phyloP scores from a whole-genome alignment of 768 basidiomycete species.

The Amanita rimosa region DNA sequence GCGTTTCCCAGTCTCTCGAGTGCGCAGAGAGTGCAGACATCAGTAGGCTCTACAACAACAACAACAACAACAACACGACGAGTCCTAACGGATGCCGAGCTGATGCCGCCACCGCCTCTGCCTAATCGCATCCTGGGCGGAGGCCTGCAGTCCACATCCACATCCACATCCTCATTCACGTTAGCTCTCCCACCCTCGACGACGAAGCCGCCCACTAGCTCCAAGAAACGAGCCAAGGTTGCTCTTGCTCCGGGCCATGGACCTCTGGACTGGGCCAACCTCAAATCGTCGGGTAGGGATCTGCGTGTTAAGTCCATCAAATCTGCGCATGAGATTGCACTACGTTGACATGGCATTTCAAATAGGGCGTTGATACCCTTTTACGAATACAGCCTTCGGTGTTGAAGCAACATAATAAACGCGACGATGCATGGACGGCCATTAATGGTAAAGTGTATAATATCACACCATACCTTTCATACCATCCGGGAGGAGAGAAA shows the following conservation, averaged over 20 bases:
- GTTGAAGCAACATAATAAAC: conserved; percentile 71
- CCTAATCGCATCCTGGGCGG: conserved; percentile 31
- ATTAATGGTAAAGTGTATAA: conserved; percentile 95
- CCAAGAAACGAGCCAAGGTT: conserved; percentile 66
- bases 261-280: conserved; percentile 86
- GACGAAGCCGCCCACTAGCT: conserved; percentile 35
- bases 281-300: conserved; percentile 75
- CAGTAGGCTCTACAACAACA: conserved; percentile 10
- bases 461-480: conserved; percentile 83
- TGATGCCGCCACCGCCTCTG: conserved; percentile 45
- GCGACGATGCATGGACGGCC: conserved; percentile 86
- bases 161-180: conserved; percentile 28
- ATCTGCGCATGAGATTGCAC: conserved; percentile 12
- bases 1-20: conserved; percentile 66
- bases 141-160: conserved; percentile 15
- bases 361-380: conserved; percentile 61
- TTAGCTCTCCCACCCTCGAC: conserved; percentile 54
- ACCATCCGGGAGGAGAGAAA: conserved; percentile 90
- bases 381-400: conserved; percentile 66
- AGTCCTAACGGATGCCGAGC: conserved; percentile 24
- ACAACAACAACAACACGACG: conserved; percentile 7
- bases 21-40: conserved; percentile 44
- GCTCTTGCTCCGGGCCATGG: conserved; percentile 86
- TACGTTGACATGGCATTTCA: not conserved
- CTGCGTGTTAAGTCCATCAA: conserved; percentile 68